phyloP scores from a whole-genome alignment of 1,139 yeast species.

The Blastobotrys illinoisensis region DNA sequence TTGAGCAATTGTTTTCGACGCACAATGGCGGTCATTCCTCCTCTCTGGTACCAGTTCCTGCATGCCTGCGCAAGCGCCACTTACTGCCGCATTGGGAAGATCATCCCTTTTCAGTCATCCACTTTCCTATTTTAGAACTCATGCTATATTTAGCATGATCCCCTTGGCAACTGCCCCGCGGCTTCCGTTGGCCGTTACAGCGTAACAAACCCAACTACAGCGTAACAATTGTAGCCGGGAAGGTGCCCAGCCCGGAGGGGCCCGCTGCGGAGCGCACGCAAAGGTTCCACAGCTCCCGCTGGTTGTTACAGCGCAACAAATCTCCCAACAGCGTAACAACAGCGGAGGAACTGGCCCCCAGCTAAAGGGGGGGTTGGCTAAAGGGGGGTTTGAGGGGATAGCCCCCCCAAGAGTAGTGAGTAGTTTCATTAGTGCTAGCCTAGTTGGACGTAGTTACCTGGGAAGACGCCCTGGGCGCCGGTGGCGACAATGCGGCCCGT shows the following conservation, averaged over 20 bases:
- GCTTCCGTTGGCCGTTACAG: too few species aligned
- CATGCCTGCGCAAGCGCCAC: background rate
- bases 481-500: constrained; percentile 64
- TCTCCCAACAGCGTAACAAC: too few species aligned
- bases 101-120: background rate
- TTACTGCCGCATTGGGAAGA: background rate
- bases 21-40: background rate
- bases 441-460: constrained; percentile 91
- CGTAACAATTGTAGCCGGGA: too few species aligned
- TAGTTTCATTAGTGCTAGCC: constrained; percentile 15
- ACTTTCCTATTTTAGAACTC: background rate
- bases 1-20: background rate
- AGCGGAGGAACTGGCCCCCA: too few species aligned
- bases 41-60: background rate
- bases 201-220: too few species aligned
- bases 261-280: too few species aligned
- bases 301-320: too few species aligned
- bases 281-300: too few species aligned
- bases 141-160: background rate
- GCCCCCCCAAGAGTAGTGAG: too few species aligned
- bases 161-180: background rate
- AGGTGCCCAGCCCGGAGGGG: too few species aligned
- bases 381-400: too few species aligned
- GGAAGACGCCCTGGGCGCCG: constrained; percentile 87
- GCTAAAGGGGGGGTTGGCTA: too few species aligned